phyloP scores from a whole-genome alignment of 768 basidiomycete species.

The Clavaria fumosa region DNA sequence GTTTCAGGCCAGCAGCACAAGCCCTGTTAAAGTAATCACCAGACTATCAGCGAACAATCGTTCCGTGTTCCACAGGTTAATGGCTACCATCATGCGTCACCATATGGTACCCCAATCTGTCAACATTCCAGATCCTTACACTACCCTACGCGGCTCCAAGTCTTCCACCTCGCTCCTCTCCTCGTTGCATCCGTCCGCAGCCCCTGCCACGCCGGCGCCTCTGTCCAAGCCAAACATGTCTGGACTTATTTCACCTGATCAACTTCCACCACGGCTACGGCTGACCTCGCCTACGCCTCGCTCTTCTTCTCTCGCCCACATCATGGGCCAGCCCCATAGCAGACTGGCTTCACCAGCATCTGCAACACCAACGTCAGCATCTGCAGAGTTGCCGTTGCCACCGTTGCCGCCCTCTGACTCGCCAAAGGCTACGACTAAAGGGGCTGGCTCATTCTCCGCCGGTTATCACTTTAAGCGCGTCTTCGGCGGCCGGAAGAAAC shows the following conservation, averaged over 20 bases:
- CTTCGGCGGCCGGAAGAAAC: constrained; percentile 44
- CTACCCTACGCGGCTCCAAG: background rate
- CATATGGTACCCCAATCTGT: too few relatives aligned
- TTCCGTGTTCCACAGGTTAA: too few relatives aligned
- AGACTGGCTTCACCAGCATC: background rate
- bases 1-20: too few relatives aligned
- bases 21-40: too few relatives aligned
- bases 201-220: constrained; percentile 22
- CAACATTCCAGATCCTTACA: too few relatives aligned
- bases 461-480: constrained; percentile 43
- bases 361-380: constrained; percentile 1
- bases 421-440: constrained; percentile 2
- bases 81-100: too few relatives aligned
- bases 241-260: constrained; percentile 30
- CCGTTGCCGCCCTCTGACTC: constrained; percentile 2
- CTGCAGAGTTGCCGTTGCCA: constrained; percentile 1
- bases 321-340: constrained; percentile 8
- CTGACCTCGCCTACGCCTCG: constrained; percentile 10
- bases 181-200: constrained; percentile 30
- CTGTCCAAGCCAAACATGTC: constrained; percentile 20
- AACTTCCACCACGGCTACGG: constrained; percentile 18
- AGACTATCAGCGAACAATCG: too few relatives aligned
- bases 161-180: constrained; percentile 8
- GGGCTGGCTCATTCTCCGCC: constrained; percentile 19
- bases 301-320: constrained; percentile 8